phyloP scores from a whole-genome alignment of 2,329 filamentous ascomycete genomes.

The Thelonectria olida region DNA sequence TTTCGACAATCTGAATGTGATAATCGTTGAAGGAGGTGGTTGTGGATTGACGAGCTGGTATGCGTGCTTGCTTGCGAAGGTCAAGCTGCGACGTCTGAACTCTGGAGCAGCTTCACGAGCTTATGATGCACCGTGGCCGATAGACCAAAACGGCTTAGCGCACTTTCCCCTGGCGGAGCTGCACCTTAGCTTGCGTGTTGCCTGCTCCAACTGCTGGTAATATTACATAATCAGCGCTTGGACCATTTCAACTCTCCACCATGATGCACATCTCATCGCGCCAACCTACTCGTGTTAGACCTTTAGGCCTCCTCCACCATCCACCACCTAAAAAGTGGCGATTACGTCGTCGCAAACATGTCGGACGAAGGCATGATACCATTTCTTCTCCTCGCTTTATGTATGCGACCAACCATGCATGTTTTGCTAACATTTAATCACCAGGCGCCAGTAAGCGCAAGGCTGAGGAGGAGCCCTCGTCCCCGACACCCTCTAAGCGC shows the following conservation, averaged over 20 bases:
- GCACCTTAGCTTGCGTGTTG: neutral
- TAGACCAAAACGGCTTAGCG: constrained; percentile 45
- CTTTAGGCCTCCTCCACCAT: constrained; percentile 20
- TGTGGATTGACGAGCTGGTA: constrained; percentile 3
- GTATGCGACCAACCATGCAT: neutral
- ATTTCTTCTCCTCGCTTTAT: constrained; percentile 8
- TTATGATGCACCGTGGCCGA: constrained; percentile 49
- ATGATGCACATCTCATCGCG: constrained; percentile 28
- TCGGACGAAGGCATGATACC: constrained; percentile 37
- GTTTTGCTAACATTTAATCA: constrained; percentile 13
- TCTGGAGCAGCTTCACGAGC: constrained; percentile 40
- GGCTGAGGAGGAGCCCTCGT: constrained; percentile 71
- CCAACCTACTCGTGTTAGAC: constrained; percentile 20
- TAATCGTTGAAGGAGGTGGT: constrained; percentile 5
- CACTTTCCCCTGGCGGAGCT: neutral
- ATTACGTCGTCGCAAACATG: constrained; percentile 25
- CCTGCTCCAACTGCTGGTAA: constrained; percentile 18
- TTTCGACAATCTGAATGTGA: neutral
- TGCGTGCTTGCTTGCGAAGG: constrained; percentile 27
- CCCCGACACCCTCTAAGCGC: constrained; percentile 71
- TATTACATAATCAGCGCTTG: constrained; percentile 47
- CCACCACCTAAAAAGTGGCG: neutral
- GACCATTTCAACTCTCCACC: constrained; percentile 36
- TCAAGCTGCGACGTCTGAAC: constrained; percentile 25
- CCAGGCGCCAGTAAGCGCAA: constrained; percentile 78